phyloP scores from a whole-genome alignment of 2,329 filamentous ascomycete genomes.

The Cladophialophora carrionii region DNA sequence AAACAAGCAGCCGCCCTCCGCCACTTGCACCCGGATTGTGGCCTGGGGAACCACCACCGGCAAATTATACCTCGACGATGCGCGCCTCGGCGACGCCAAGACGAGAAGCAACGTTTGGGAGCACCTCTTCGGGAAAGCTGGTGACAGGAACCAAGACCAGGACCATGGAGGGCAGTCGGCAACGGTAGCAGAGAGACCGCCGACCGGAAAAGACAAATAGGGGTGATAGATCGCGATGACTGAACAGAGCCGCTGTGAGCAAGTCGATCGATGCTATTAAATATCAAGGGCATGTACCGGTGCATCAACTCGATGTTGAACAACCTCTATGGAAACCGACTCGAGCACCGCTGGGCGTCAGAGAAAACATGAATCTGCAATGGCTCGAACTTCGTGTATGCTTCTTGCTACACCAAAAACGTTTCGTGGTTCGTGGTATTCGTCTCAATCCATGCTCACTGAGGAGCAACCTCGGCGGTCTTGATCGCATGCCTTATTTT shows the following conservation, averaged over 20 bases:
- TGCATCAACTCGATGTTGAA: not conserved
- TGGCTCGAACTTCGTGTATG: slow-evolving; percentile 3
- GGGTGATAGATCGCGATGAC: not conserved
- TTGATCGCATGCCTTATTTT: not conserved
- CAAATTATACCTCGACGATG: slow-evolving; percentile 20
- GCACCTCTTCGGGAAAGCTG: not conserved
- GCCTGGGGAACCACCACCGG: slow-evolving; percentile 26
- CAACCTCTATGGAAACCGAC: not conserved
- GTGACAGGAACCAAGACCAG: not conserved
- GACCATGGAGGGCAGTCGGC: not conserved
- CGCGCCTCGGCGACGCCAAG: slow-evolving; percentile 9
- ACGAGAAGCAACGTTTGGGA: not conserved
- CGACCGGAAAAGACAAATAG: no score
- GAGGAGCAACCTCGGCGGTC: not conserved
- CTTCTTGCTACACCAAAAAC: slow-evolving; percentile 16
- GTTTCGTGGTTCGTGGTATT: slow-evolving; percentile 19
- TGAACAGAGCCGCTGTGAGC: not conserved
- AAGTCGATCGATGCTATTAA: not conserved
- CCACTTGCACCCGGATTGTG: slow-evolving; percentile 2
- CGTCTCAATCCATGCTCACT: slow-evolving; percentile 2
- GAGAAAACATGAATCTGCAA: slow-evolving; percentile 3
- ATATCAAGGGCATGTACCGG: not conserved
- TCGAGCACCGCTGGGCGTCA: slow-evolving; percentile 8
- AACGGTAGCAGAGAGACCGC: not conserved
- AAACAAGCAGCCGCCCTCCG: not conserved